phyloP scores from a whole-genome alignment of 352 stramenopile species.

The Thraustotheca clavata region DNA sequence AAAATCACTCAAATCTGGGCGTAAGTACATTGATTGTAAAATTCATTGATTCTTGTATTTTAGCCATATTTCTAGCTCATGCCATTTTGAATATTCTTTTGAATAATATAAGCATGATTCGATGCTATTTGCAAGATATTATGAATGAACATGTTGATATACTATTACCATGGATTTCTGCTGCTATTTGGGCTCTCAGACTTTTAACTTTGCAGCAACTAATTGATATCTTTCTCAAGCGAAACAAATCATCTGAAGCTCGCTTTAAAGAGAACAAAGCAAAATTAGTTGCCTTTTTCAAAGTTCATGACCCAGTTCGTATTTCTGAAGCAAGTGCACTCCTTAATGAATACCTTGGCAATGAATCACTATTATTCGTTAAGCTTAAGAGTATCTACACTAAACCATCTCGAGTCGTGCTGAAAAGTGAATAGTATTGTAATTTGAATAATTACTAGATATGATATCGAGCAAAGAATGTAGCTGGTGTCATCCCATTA shows the following conservation, averaged over 20 bases:
- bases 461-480: constrained; percentile 45
- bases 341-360: constrained; percentile 42
- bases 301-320: constrained; percentile 37
- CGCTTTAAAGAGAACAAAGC: constrained; percentile 18
- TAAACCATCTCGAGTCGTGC: background rate
- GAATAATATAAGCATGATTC: too few species aligned
- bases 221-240: background rate
- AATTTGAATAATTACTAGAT: background rate
- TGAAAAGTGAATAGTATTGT: background rate
- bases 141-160: too few species aligned
- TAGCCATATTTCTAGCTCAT: background rate
- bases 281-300: constrained; percentile 39
- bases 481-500: constrained; percentile 38
- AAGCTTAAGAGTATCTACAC: constrained; percentile 37
- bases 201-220: background rate
- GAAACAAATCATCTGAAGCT: constrained; percentile 1
- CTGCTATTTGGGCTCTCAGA: too few species aligned
- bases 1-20: background rate
- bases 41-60: background rate
- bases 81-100: background rate
- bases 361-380: constrained; percentile 45
- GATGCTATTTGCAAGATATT: too few species aligned
- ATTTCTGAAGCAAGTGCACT: constrained; percentile 31
- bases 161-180: too few species aligned
- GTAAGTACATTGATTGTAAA: background rate